Conservation (phyloP, 2,329 filamentous ascomycete genomes). For the Xylariaceae sp. region DNA sequence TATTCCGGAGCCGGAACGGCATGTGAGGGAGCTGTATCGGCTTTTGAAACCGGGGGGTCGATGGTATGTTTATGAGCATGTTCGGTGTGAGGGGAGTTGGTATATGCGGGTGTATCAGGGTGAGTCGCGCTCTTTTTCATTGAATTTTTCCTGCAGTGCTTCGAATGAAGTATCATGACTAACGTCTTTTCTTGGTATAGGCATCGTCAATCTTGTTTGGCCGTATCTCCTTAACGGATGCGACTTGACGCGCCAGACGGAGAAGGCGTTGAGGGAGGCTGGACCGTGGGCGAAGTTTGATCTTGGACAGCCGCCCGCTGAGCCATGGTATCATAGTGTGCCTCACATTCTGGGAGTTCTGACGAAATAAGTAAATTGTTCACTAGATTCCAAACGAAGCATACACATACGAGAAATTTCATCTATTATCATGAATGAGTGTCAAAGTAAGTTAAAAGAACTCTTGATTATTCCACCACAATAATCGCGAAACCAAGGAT, state of each 20-base stretch:
- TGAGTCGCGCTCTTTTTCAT: conserved; percentile 32
- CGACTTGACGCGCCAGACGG: conserved; percentile 45
- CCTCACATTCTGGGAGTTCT: conserved; percentile 50
- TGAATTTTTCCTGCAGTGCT: not conserved
- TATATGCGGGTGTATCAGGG: conserved; percentile 46
- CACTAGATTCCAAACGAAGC: too few relatives aligned
- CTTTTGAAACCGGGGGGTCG: conserved; percentile 56
- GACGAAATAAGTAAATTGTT: conserved; percentile 40
- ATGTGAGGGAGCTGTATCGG: conserved; percentile 50
- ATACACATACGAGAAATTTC: not conserved
- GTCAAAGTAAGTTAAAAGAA: too few relatives aligned
- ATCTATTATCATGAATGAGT: not conserved
- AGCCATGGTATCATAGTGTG: conserved; percentile 40
- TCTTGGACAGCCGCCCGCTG: conserved; percentile 37
- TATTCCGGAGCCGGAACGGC: conserved; percentile 54
- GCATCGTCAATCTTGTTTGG: conserved; percentile 49
- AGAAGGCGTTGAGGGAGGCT: conserved; percentile 41
- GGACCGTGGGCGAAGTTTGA: conserved; percentile 49
- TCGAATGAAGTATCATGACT: not conserved
- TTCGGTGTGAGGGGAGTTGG: conserved; percentile 38
- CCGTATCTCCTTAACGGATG: conserved; percentile 48
- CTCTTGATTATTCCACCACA: too few relatives aligned
- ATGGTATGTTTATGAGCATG: conserved; percentile 61
- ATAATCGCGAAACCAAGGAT: not conserved
- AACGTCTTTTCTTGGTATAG: conserved; percentile 28